Percentiles rank a stretch among this genome's conserved stretches.
These are phyloP conservation scores for Lodderomyces theae DNA, from an alignment of 1,139 yeast genomes.

Conservation along the genomic window DNA sequence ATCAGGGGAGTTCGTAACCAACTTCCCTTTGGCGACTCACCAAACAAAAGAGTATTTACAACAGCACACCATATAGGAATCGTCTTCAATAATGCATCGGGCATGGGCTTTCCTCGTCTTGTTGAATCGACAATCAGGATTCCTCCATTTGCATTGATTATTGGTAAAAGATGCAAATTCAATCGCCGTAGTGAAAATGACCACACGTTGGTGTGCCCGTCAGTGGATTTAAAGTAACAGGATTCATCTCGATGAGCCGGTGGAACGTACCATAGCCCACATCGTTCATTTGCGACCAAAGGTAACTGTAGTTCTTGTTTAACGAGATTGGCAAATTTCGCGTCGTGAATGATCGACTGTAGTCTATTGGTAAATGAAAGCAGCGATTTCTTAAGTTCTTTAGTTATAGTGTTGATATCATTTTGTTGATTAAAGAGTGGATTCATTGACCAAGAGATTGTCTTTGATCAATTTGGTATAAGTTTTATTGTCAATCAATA, in stretches of 20 bases:
- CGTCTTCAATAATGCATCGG: slow-evolving; percentile 84
- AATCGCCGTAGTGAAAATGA: slow-evolving; percentile 68
- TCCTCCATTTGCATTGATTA: slow-evolving; percentile 43
- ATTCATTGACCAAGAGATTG: slow-evolving; percentile 1
- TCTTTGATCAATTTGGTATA: too few relatives aligned
- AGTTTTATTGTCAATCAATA: too few relatives aligned
- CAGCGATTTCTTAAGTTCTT: slow-evolving; percentile 50
- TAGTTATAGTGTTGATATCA: slow-evolving; percentile 26
- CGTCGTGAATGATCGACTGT: slow-evolving; percentile 67
- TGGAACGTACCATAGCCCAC: slow-evolving; percentile 83
- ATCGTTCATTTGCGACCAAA: slow-evolving; percentile 72
- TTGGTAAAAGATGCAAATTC: slow-evolving; percentile 64
- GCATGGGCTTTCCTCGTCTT: slow-evolving; percentile 76
- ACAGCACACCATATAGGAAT: slow-evolving; percentile 93
- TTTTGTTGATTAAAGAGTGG: slow-evolving; percentile 12
- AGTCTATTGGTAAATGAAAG: slow-evolving; percentile 60
- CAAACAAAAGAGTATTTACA: slow-evolving; percentile 52
- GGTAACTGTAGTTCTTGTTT: slow-evolving; percentile 27
- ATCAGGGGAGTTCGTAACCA: slow-evolving; percentile 47
- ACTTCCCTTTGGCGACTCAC: slow-evolving; percentile 19
- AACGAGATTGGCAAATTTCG: slow-evolving; percentile 28
- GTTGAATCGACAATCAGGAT: slow-evolving; percentile 78
- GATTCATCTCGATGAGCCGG: slow-evolving; percentile 21
- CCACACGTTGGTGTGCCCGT: slow-evolving; percentile 86
- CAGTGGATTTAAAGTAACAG: slow-evolving; percentile 84